A percentile compares a stretch with the other conserved stretches of the same genome.
These are phyloP conservation scores for Pythium myriotylum DNA, from an alignment of 352 stramenopile genomes.

Conservation along the genomic window DNA sequence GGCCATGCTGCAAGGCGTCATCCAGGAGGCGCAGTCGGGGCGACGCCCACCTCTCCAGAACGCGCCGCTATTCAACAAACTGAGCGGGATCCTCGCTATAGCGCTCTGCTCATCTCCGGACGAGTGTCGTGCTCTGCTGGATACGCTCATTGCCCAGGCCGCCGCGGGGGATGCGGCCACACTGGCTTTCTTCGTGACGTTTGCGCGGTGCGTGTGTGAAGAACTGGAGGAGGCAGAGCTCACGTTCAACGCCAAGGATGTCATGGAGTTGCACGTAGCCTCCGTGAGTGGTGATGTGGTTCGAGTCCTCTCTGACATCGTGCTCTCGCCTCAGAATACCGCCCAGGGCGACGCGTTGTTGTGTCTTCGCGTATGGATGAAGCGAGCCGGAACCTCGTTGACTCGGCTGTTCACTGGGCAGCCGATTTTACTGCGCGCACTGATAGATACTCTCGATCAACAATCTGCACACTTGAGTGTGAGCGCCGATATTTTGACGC, in stretches of 20 bases:
- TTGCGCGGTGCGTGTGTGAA: slow-evolving; percentile 65
- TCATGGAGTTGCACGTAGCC: slow-evolving; percentile 60
- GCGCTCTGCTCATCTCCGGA: slow-evolving; percentile 53
- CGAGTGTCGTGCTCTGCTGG: slow-evolving; percentile 50
- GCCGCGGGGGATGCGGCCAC: slow-evolving; percentile 31
- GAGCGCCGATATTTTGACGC: slow-evolving; percentile 58
- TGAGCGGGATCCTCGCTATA: slow-evolving; percentile 62
- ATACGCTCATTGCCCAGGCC: slow-evolving; percentile 32
- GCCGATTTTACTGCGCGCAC: slow-evolving; percentile 37
- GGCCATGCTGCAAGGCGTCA: slow-evolving; percentile 37
- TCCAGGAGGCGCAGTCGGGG: slow-evolving; percentile 37
- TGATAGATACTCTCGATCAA: slow-evolving; percentile 51
- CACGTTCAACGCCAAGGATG: slow-evolving; percentile 57
- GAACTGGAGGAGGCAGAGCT: slow-evolving; percentile 69
- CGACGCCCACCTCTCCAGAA: slow-evolving; percentile 26
- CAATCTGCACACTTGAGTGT: slow-evolving; percentile 50
- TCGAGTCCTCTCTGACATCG: slow-evolving; percentile 48
- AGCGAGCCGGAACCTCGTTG: slow-evolving; percentile 58
- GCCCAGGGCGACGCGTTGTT: slow-evolving; percentile 57
- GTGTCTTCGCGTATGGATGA: slow-evolving; percentile 64
- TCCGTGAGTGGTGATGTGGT: slow-evolving; percentile 49
- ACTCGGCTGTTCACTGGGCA: slow-evolving; percentile 49
- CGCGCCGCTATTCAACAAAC: slow-evolving; percentile 53
- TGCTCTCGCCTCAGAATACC: slow-evolving; percentile 27
- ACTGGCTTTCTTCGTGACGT: slow-evolving; percentile 53